Conservation (phyloP, 2,329 filamentous ascomycete species). For the Fusarium lyarnte region DNA sequence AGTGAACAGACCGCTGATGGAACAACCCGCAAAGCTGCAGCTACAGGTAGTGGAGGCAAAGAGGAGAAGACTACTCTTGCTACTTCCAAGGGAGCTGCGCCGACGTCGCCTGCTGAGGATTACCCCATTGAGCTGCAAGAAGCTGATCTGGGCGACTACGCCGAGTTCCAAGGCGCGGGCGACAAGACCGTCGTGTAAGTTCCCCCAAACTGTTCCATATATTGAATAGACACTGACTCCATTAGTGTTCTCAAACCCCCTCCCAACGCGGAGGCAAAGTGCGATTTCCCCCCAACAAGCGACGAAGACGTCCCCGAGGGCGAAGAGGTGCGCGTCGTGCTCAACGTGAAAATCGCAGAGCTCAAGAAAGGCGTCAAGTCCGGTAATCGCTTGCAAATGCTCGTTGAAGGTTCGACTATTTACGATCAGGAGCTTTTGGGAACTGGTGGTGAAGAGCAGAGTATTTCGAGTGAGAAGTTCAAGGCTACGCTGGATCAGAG, state of each 20-base stretch:
- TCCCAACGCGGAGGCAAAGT: conserved; percentile 1
- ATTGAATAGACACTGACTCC: neutral
- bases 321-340: neutral
- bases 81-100: neutral
- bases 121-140: neutral
- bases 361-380: neutral
- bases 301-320: neutral
- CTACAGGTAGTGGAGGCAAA: neutral
- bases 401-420: neutral
- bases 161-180: neutral
- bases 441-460: neutral
- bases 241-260: conserved; percentile 1
- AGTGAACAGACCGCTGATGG: neutral
- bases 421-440: conserved; percentile 5
- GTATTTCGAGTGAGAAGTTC: conserved; percentile 1
- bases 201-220: fast-evolving
- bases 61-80: neutral
- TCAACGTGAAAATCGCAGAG: neutral
- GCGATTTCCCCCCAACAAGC: neutral
- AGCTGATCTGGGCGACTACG: neutral
- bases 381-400: neutral
- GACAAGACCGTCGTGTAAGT: neutral
- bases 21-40: neutral
- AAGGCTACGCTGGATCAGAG: conserved; percentile 8
- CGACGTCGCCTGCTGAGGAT: neutral